Base-by-base conservation (phyloP, 106 monocot species). In the Dendrobium chrysotoxum region DNA sequence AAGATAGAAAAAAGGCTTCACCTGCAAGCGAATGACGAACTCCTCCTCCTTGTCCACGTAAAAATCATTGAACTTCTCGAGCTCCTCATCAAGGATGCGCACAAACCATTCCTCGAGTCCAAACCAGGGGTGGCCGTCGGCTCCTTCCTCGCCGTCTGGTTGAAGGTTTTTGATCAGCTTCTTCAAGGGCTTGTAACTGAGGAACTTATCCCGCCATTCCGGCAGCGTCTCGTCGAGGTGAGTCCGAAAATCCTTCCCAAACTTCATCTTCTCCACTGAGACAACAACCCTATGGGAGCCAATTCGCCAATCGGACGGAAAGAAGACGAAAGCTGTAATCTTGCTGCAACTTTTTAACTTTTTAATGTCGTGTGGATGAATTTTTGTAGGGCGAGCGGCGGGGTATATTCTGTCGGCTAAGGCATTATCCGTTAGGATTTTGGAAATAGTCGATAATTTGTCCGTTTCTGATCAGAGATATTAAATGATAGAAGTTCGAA, bases 11-110 rank as follows among this genome's bases (percentile, higher is more conserved):
- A 40, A 41, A 54, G 16, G 21, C 16, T 26, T 46, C 30, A 92
- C 96, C 96, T 94, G 94, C 57, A 97, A 84, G 13, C 90, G 85
- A 53, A 97, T 97, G 67, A 97, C 86, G 81, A 94, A 97, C 5
- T 94, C 94, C 83, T 97, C 96, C 85, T 97, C 96, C 86, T 94
- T 94, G 78, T 97, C 96, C 54, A 97, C 86, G 77, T 89, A 97
- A 87, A 97, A 97, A 66, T 97, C 96, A 76, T 97, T 97, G 79
- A 97, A 92, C 81, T 92, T 97, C 10, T 97, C 92, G 50, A 97
- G 90, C 84, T 97, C 93, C 72, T 86, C 88, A 28, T 97, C 84
- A 54, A 97, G 88, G 47, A 97, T 86, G 54, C 88, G 75, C 9
- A 92, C 86, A 78, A 97, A 97, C 90, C 94, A 90, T 66, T 90